Percentiles rank a stretch among this genome's conserved stretches.
phyloP scores from a whole-genome alignment of 2,329 filamentous ascomycete genomes.

The Macrophomina tecta region DNA sequence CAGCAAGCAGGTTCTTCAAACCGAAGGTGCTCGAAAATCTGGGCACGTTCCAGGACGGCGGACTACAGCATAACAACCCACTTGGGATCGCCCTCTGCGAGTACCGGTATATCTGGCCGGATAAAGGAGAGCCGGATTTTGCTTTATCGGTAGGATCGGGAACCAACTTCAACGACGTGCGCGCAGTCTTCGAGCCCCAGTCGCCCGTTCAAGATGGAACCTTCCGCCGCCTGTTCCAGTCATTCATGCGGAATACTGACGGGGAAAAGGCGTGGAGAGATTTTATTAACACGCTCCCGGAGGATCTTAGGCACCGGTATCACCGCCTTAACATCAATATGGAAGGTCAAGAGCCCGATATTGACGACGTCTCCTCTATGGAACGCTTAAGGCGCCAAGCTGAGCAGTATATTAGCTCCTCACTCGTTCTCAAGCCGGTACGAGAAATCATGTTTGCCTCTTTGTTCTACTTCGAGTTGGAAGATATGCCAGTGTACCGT shows the following conservation, averaged over 20 bases:
- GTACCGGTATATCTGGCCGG: slow-evolving; percentile 35
- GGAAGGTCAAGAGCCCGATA: too few relatives aligned
- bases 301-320: slow-evolving; percentile 30
- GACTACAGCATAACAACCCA: slow-evolving; percentile 39
- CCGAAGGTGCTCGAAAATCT: slow-evolving; percentile 34
- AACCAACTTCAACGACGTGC: slow-evolving; percentile 15
- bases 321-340: too few relatives aligned
- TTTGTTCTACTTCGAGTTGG: too few relatives aligned
- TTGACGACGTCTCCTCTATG: too few relatives aligned
- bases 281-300: slow-evolving; percentile 32
- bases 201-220: slow-evolving; percentile 36
- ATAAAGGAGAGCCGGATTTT: slow-evolving; percentile 33
- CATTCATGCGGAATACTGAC: slow-evolving; percentile 35
- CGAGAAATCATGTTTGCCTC: too few relatives aligned
- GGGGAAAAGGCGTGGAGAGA: slow-evolving; percentile 34
- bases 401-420: too few relatives aligned
- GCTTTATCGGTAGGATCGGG: slow-evolving; percentile 38
- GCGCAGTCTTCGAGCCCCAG: slow-evolving; percentile 30
- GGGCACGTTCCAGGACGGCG: slow-evolving; percentile 39
- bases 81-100: slow-evolving; percentile 35
- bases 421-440: too few relatives aligned
- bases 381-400: too few relatives aligned
- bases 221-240: slow-evolving; percentile 31
- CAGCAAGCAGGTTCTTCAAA: slow-evolving; percentile 34
- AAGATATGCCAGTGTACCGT: too few relatives aligned